A percentile compares a stretch with the other conserved stretches of the same genome.
Evolutionary conservation across 2,329 filamentous ascomycete species (phyloP).

Genomic region (Xylaria digitata): DNA sequence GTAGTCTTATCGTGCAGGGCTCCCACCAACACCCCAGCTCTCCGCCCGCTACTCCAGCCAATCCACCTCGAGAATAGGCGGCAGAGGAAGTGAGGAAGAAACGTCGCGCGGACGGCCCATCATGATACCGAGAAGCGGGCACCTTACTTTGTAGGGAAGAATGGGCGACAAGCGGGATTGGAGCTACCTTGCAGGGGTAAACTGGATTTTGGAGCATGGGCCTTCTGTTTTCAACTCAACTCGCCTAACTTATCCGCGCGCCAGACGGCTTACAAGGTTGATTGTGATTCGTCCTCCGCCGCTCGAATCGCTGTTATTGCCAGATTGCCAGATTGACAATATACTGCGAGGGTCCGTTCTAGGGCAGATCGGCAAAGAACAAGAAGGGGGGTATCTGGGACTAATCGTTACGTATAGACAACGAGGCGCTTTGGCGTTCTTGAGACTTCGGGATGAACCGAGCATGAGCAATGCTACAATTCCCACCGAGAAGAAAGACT

Average conservation of each 20-base stretch:
- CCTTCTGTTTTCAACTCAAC: constrained; percentile 31
- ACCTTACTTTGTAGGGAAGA: constrained; percentile 14
- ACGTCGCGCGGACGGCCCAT: constrained; percentile 17
- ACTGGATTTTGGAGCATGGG: constrained; percentile 26
- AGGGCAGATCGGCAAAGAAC: constrained; percentile 30
- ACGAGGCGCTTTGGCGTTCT: constrained; percentile 28
- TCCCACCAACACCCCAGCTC: not conserved
- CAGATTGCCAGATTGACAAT: constrained; percentile 16
- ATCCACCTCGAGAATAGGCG: constrained; percentile 7
- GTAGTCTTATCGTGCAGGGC: constrained; percentile 6
- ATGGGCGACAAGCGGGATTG: constrained; percentile 18
- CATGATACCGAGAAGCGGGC: constrained; percentile 21
- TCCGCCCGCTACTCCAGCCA: constrained; percentile 3
- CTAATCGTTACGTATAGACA: constrained; percentile 7
- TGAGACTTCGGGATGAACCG: constrained; percentile 36
- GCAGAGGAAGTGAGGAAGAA: constrained; percentile 2
- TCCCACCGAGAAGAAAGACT: constrained; percentile 16
- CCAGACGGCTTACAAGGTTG: constrained; percentile 43
- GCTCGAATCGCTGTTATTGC: constrained; percentile 38
- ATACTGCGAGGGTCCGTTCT: constrained; percentile 10
- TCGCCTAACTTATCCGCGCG: constrained; percentile 43
- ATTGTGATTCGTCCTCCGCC: constrained; percentile 44
- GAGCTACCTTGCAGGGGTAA: constrained; percentile 32
- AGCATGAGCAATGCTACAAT: constrained; percentile 28
- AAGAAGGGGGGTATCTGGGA: constrained; percentile 5